A percentile compares a stretch with the other conserved stretches of the same genome.
These are phyloP conservation scores for Massarina eburnea DNA, from an alignment of 2,329 filamentous ascomycete genomes.

Conservation along the genomic window DNA sequence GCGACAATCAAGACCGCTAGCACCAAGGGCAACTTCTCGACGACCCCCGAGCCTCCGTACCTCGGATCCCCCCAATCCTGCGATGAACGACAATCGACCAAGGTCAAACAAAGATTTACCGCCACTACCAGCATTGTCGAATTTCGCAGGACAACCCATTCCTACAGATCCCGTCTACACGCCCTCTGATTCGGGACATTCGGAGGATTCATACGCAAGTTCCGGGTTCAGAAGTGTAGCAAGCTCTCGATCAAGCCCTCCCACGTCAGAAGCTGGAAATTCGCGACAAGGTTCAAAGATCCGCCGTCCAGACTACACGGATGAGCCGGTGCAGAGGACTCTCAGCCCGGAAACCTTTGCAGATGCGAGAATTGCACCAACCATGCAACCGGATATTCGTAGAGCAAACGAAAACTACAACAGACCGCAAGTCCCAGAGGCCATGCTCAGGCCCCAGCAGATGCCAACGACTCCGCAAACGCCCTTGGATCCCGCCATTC, in stretches of 20 bases:
- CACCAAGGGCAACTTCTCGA: constrained; percentile 22
- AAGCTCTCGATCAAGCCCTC: constrained; percentile 43
- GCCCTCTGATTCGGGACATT: constrained; percentile 44
- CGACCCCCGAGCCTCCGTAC: constrained; percentile 22
- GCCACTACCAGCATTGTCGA: constrained; percentile 22
- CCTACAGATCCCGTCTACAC: constrained; percentile 37
- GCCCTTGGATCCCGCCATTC: constrained; percentile 45
- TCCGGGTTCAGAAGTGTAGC: constrained; percentile 36
- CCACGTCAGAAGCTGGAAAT: constrained; percentile 37
- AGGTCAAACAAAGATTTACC: constrained; percentile 23
- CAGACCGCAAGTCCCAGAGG: constrained; percentile 22
- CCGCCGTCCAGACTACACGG: constrained; percentile 23
- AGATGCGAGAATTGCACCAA: constrained; percentile 16
- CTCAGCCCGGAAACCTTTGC: constrained; percentile 34
- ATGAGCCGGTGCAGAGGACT: constrained; percentile 28
- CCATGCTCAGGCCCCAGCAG: constrained; percentile 20
- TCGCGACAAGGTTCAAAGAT: constrained; percentile 36
- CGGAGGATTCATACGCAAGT: constrained; percentile 41
- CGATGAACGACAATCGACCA: constrained; percentile 21
- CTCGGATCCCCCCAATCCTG: constrained; percentile 19
- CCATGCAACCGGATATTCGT: constrained; percentile 14
- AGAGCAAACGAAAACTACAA: constrained; percentile 23
- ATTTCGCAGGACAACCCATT: constrained; percentile 19
- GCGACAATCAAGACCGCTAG: constrained; percentile 29
- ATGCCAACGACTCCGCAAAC: constrained; percentile 34